Evolutionary conservation across 2,329 filamentous ascomycete species (phyloP).

Genomic region (Fusarium globosum): DNA sequence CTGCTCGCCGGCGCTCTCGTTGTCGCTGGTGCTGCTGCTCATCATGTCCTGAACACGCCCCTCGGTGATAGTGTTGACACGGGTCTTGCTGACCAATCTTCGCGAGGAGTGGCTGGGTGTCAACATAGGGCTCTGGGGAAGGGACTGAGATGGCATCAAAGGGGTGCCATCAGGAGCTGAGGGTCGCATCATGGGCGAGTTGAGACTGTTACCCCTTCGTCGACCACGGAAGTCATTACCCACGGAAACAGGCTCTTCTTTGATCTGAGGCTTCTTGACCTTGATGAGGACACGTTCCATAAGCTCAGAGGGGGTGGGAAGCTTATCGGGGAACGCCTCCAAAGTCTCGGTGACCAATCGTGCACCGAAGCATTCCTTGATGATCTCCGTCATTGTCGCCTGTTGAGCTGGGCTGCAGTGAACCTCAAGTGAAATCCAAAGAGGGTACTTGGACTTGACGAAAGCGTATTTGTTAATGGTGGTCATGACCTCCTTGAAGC

Average conservation of each 20-base stretch:
- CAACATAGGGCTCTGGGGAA: conserved; percentile 66
- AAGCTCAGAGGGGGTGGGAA: conserved; percentile 89
- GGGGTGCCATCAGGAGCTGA: conserved; percentile 66
- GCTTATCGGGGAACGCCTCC: conserved; percentile 71
- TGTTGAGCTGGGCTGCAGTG: conserved; percentile 90
- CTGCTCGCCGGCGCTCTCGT: conserved; percentile 74
- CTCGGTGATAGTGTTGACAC: conserved; percentile 68
- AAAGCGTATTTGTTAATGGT: conserved; percentile 97
- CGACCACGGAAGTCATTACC: conserved; percentile 55
- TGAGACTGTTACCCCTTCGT: conserved; percentile 76
- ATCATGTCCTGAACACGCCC: conserved; percentile 65
- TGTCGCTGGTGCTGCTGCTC: conserved; percentile 80
- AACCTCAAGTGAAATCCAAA: conserved; percentile 96
- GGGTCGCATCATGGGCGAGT: conserved; percentile 71
- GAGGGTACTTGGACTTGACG: conserved; percentile 82
- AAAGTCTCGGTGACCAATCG: conserved; percentile 82
- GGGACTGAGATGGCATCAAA: conserved; percentile 61
- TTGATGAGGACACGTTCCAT: conserved; percentile 90
- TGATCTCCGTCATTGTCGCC: conserved; percentile 86
- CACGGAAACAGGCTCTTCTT: conserved; percentile 53
- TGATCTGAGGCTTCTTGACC: conserved; percentile 79
- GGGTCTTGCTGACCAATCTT: conserved; percentile 62
- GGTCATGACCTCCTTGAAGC: conserved; percentile 90
- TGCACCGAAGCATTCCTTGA: conserved; percentile 85
- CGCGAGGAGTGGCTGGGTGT: conserved; percentile 62